Evolutionary conservation across 805 yeast species (phyloP), one percentile per base, ranked within the genome.

Genomic region (Dipodascus albidus): DNA sequence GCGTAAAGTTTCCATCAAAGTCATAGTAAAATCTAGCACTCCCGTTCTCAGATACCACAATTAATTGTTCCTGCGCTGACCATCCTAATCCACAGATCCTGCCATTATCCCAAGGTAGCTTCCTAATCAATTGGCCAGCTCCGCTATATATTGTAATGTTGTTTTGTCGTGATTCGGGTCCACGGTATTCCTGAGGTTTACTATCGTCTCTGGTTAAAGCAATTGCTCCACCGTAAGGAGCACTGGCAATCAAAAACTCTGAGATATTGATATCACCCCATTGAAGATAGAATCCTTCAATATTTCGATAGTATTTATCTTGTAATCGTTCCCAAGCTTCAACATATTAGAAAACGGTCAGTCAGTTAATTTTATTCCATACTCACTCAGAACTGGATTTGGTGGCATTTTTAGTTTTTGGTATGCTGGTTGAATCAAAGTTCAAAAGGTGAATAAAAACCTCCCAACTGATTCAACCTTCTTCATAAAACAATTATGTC

Each of bases 311-410:
- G 64, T 78, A 87, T 8, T 80, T 83, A 65, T 81, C 80, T 52
- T 79, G 81, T 19, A 89, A 74, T 58, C 83, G 76, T 65, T 88
- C 96, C 97, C 97, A 89, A 48, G 76, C 76, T 56, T 74, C n/a
- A n/a, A n/a, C n/a, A n/a, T n/a, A n/a, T 11, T 6, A 15, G 49
- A 27, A 9, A 22, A 42, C n/a, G 48, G 15, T 42, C 15, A 42
- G 48, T 22, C n/a, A n/a, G n/a, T 49, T 38, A 8, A 6, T 38
- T 14, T 38, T 11, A 38, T 38, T 4, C n/a, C 20, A 38, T 38
- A 38, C 44, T 17, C n/a, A 38, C 44, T n/a, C 44, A 38, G 15
- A 6, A 38, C 44, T 38, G 44, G 44, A 38, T 38, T 38, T 38
- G 44, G 20, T n/a, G 44, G 44, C 44, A 38, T 38, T 38, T 3